Evolutionary conservation across 2,329 filamentous ascomycete genomes (phyloP), one percentile per base, ranked within the genome.

Genomic region (Pseudonectria buxi): DNA sequence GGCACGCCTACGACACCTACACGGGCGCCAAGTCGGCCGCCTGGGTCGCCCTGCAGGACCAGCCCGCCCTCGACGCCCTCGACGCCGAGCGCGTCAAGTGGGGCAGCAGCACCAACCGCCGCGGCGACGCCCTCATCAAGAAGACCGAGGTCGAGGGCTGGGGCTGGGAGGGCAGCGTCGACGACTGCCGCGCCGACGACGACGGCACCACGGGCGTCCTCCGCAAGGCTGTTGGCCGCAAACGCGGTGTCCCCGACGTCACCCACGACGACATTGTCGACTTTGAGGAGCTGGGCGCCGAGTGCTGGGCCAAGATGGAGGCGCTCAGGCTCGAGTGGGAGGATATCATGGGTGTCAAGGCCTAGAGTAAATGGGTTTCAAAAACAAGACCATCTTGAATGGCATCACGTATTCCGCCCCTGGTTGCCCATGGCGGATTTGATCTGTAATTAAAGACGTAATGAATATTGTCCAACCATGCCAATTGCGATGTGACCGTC

Each of bases 91-190:
- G 73, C 61, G 33, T 67, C 37, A 96, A 96, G 65, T 96, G 90
- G 90, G 90, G 90, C 3, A 84, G 83, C 22, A 74, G 77, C n/a
- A 74, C 73, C 7, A 73, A 81, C 45, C 58, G 72, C 10, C 58
- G 63, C 36, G 79, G 82, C 0, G 63, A 69, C 14, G 72, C 75
- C 40, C 65, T 72, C 26, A 76, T 86, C 5, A 83, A 81, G 60
- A 77, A 78, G 51, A 94, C 88, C 2, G 86, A 95, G 59, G 81
- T 94, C 3, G 79, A 86, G 28, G 86, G 87, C 7, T 95, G 89
- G 88, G 89, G 87, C 0, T 82, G 79, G 61, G 67, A 76, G 44
- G 80, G 83, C 36, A 65, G 61, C 9, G 65, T 70, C n/a, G 69
- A 71, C 44, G 64, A 68, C 26, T 61, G 64, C 28, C 46, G 63